Evolutionary conservation across 2,329 filamentous ascomycete genomes (phyloP), one percentile per base, ranked within the genome.

Genomic region (Elsinoe arachidis): DNA sequence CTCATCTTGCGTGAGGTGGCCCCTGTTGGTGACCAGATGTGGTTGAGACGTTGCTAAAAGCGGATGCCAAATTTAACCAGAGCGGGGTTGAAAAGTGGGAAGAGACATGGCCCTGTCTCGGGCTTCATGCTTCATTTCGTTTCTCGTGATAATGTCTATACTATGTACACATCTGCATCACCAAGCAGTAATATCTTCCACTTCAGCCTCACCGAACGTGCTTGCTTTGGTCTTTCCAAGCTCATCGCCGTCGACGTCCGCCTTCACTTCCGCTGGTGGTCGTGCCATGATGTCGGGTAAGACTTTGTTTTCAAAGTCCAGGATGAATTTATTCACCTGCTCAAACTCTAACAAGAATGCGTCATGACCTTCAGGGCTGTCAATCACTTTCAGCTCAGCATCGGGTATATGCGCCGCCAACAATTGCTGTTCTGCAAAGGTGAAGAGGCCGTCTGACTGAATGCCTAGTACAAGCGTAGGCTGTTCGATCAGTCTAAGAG

Each of bases 271-370:
- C 60, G 68, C 70, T 60, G 69, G 76, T 62, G 61, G 74, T 62
- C 61, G 76, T 69, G 58, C 75, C 91, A 97, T 96, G 62, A 99
- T 92, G 63, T 96, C 88, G 0, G 90, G 89, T 30, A 99, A 71
- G 2, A 87, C 84, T 65, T 92, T 84, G 59, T 85, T 81, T 71
- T 99, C 77, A 69, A 99, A 99, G 1, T 81, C 82, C 15, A 96
- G 74, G 52, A 96, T 84, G 68, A 96, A 89, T 33, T 77, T 79
- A 72, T 99, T 99, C 59, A 97, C 93, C 73, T 97, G 92, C 75
- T 96, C 90, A 68, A 99, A 99, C 72, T 99, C 92, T 56, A 99
- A 75, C 66, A 99, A 73, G 71, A 99, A 99, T 0, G 93, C 93
- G 71, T 99, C 93, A 66, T 99, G 93, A 1, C 93, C 93, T 69